phyloP scores from a whole-genome alignment of 1,284 basidiomycete species.

The Apiotrichum veenhuisii region DNA sequence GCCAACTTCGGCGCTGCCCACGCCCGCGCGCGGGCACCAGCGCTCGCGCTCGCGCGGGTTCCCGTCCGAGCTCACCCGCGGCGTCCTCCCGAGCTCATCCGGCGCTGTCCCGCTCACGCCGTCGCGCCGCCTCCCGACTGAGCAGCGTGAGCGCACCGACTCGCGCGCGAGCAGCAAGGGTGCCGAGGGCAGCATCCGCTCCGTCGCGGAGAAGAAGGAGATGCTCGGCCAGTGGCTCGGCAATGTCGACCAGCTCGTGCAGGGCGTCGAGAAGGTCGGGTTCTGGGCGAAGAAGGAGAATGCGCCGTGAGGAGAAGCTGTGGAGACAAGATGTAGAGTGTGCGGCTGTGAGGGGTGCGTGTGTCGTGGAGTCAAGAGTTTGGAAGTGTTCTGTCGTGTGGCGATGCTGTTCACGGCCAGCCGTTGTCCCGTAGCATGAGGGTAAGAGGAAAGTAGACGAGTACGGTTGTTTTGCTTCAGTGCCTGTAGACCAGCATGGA shows the following conservation, averaged over 20 bases:
- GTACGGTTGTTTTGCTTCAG: too few species aligned
- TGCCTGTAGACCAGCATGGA: too few species aligned
- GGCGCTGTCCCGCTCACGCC: slow-evolving; percentile 5
- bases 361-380: too few species aligned
- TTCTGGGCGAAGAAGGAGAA: slow-evolving; percentile 56
- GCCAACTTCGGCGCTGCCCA: not conserved
- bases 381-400: too few species aligned
- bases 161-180: not conserved
- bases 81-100: slow-evolving; percentile 22
- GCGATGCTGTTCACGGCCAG: too few species aligned
- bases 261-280: slow-evolving; percentile 74
- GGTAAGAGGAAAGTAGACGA: too few species aligned
- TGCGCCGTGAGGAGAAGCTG: not conserved
- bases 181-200: slow-evolving; percentile 4
- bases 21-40: not conserved
- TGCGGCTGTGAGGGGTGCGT: too few species aligned
- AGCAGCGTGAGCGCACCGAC: too few species aligned
- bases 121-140: slow-evolving; percentile 12
- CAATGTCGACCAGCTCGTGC: slow-evolving; percentile 80
- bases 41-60: slow-evolving; percentile 24
- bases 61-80: slow-evolving; percentile 39
- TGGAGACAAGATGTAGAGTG: too few species aligned
- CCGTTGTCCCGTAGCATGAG: too few species aligned
- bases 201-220: slow-evolving; percentile 79
- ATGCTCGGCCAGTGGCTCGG: slow-evolving; percentile 73